phyloP scores from a whole-genome alignment of 345 rosid species.

The Leavenworthia alabamica region DNA sequence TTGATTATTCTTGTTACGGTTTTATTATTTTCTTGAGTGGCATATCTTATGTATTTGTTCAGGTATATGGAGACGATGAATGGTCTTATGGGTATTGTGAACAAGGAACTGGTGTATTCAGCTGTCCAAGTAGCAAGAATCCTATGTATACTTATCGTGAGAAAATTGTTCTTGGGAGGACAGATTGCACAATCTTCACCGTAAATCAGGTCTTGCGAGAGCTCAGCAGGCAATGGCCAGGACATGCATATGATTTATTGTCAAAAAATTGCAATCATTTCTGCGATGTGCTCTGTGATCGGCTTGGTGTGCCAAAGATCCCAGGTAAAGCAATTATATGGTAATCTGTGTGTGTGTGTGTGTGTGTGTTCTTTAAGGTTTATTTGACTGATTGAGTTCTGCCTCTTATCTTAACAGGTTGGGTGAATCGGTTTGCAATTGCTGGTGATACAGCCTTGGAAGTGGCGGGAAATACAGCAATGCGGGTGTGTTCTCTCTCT shows the following conservation, averaged over 20 bases:
- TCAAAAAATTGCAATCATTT: constrained; percentile 94
- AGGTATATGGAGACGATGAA: constrained; percentile 87
- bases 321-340: constrained; percentile 50
- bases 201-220: constrained; percentile 77
- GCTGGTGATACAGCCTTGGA: constrained; percentile 90
- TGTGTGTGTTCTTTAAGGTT: background rate
- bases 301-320: constrained; percentile 82
- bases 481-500: constrained; percentile 47
- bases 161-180: constrained; percentile 62
- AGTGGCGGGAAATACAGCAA: constrained; percentile 82
- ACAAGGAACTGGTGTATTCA: constrained; percentile 87
- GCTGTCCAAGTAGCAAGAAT: constrained; percentile 73
- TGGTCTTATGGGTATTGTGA: constrained; percentile 97
- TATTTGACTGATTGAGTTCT: background rate
- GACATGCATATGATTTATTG: constrained; percentile 64
- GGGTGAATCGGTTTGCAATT: constrained; percentile 97
- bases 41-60: constrained; percentile 9
- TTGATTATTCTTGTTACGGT: background rate
- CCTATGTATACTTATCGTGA: constrained; percentile 90
- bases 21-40: background rate
- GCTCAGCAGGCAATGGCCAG: constrained; percentile 88
- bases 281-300: constrained; percentile 77
- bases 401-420: constrained; percentile 44
- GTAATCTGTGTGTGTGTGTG: background rate
- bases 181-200: constrained; percentile 48